These are phyloP conservation scores for Lachancea waltii DNA, from an alignment of 805 yeast genomes.

Conservation along the genomic window DNA sequence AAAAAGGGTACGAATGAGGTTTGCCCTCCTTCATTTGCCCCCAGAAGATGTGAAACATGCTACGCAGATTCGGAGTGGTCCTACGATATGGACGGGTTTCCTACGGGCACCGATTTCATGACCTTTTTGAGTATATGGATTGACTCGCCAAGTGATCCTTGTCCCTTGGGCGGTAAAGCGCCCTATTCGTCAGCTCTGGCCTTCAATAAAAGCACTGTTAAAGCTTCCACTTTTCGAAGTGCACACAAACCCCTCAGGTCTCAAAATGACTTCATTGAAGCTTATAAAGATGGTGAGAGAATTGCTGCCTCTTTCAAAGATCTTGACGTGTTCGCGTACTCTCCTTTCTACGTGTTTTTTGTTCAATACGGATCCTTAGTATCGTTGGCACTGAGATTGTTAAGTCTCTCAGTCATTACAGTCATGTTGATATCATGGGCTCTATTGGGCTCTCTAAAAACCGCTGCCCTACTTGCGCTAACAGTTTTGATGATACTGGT, in stretches of 20 bases:
- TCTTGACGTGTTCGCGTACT: conserved; percentile 73
- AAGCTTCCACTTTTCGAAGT: conserved; percentile 67
- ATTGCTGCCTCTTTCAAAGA: conserved; percentile 53
- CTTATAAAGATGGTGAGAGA: conserved; percentile 65
- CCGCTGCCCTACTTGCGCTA: conserved; percentile 48
- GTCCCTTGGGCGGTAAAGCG: conserved; percentile 94
- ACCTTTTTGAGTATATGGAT: conserved; percentile 76
- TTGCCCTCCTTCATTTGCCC: conserved; percentile 61
- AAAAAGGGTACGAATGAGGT: conserved; percentile 51
- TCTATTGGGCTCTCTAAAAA: conserved; percentile 59
- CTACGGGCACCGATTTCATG: conserved; percentile 67
- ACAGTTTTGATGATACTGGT: conserved; percentile 60
- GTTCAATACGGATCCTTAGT: conserved; percentile 76
- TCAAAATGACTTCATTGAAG: conserved; percentile 76
- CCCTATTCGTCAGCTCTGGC: conserved; percentile 66
- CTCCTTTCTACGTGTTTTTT: conserved; percentile 88
- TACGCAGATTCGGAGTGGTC: conserved; percentile 59
- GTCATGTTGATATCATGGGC: conserved; percentile 49
- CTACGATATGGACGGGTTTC: conserved; percentile 75
- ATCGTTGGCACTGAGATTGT: conserved; percentile 46
- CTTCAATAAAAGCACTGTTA: conserved; percentile 38
- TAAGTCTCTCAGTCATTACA: conserved; percentile 45
- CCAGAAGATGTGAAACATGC: conserved; percentile 69
- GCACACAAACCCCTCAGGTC: conserved; percentile 75
- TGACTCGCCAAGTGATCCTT: conserved; percentile 73